Evolutionary conservation across 2,329 filamentous ascomycete species (phyloP), one percentile per base, ranked within the genome.

Genomic region (Pseudocercospora vitis): DNA sequence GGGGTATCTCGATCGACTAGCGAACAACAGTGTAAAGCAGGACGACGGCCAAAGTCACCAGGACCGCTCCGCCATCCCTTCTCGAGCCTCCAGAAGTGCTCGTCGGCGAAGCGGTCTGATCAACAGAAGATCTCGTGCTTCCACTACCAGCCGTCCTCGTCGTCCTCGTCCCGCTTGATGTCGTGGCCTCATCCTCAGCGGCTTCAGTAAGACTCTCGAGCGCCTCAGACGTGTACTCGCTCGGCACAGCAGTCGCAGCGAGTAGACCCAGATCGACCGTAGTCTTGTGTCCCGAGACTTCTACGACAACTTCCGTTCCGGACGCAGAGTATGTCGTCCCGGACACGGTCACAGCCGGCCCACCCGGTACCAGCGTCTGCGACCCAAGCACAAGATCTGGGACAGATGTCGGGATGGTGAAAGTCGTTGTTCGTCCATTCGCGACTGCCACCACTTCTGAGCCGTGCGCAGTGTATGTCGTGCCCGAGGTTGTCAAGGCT

Each of bases 311-410:
- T 19, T 48, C 55, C 4, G 50, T 47, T 0, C 51, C 55, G 19
- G 28, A 37, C 16, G 51, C 32, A 7, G 52, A 58, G 39, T 56
- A 58, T 7, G 55, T 58, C 23, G 55, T 58, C 7, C 52, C 55
- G 7, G 52, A 52, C 3, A 45, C 16, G 5, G 40, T 45, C 12
- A 45, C n/a, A n/a, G 40, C 40, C 7, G 40, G 28, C 7, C 40
- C 40, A 8, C 40, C 40, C 16, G 40, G 40, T 12, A n/a, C 14
- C 9, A 45, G 26, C 2, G 40, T 29, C 23, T 45, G 40, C 12
- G 18, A 26, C 9, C 40, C 40, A 14, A 45, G 19, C 3, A 45
- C 40, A 24, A 45, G 12, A 24, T 4, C 40, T n/a, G 35, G 35
- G 8, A 19, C 18, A 19, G 35, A 39, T 7, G 16, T 39, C 3